A percentile compares a stretch with the other conserved stretches of the same genome.
Evolutionary conservation across 768 basidiomycete species (phyloP).

Genomic region (Tylopilus sp.): DNA sequence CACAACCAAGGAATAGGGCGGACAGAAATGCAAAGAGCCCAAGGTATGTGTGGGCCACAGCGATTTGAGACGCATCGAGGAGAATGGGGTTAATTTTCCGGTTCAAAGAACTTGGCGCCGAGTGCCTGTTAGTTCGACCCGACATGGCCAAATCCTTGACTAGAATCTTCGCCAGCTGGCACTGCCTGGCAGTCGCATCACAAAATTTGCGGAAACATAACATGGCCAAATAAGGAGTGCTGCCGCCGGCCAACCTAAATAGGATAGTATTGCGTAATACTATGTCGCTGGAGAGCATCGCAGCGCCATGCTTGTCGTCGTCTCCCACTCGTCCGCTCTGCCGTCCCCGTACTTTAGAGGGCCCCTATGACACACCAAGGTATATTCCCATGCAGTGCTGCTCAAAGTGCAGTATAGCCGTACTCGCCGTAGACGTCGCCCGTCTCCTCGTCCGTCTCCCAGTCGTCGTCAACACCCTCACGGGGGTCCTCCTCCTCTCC

Average conservation of each 20-base stretch:
- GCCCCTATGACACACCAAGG: no score
- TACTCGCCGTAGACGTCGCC: background rate
- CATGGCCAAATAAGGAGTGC: background rate
- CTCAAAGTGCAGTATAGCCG: background rate
- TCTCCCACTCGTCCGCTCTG: background rate
- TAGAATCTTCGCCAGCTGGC: no score
- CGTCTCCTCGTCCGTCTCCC: background rate
- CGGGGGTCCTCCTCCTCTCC: background rate
- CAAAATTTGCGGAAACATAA: background rate
- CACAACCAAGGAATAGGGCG: slow-evolving; percentile 62
- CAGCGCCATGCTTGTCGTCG: background rate
- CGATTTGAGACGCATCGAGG: slow-evolving; percentile 52
- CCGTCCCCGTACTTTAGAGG: no score
- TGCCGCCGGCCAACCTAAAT: background rate
- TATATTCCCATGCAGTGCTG: no score
- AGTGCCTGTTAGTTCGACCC: slow-evolving; percentile 13
- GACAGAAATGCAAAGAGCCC: slow-evolving; percentile 60
- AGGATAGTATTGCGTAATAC: background rate
- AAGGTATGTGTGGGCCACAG: slow-evolving; percentile 61
- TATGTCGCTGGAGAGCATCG: background rate
- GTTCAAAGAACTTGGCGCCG: background rate
- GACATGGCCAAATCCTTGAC: no score
- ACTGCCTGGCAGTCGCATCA: no score
- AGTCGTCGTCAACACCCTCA: background rate
- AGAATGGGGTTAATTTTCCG: slow-evolving; percentile 16